Conservation (phyloP, 495 filamentous ascomycete species). For the Aspergillus avenaceus region DNA sequence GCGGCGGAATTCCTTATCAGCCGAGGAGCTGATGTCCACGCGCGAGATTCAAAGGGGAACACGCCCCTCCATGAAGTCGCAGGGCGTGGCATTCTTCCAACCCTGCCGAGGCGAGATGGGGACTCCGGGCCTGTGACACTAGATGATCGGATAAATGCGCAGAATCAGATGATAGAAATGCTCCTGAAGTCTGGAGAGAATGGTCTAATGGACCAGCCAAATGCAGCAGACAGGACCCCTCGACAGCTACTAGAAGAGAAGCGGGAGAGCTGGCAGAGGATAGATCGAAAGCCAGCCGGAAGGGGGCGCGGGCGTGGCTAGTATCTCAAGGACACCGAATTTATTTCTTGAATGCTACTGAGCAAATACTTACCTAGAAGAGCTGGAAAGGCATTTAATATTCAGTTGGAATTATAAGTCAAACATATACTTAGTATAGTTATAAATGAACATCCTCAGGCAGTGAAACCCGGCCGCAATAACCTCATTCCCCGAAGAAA, state of each 20-base stretch:
- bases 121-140: background rate
- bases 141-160: background rate
- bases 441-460: no score
- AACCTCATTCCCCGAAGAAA: constrained; percentile 16
- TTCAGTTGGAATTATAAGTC: no score
- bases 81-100: background rate
- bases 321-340: no score
- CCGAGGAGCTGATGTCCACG: constrained; percentile 13
- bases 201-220: constrained; percentile 7
- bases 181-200: background rate
- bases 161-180: constrained; percentile 1
- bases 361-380: no score
- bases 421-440: no score
- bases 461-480: background rate
- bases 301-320: no score
- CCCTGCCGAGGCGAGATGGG: background rate
- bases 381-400: no score
- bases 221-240: constrained; percentile 5
- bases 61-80: constrained; percentile 14
- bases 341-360: no score
- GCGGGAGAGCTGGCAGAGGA: no score
- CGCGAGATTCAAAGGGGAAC: constrained; percentile 6
- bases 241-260: background rate
- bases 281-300: no score
- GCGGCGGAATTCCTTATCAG: constrained; percentile 7